Base-by-base conservation (phyloP, 2,329 filamentous ascomycete species). In the Talaromyces pinophilus region DNA sequence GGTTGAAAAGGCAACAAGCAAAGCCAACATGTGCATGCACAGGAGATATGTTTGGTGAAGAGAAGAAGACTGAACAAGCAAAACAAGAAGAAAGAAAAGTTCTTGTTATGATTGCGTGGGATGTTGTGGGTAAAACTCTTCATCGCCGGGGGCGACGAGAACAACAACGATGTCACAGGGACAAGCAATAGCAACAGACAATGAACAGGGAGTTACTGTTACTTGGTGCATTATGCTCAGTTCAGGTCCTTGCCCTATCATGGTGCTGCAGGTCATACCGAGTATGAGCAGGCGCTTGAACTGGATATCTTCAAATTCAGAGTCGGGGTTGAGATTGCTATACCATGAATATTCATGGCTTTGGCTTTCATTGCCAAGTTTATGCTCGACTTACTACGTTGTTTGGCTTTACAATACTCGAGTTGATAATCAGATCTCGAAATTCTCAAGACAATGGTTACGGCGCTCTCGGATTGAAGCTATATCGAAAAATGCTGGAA, bases 61-160 rank as follows among this genome's bases (percentile, higher is more conserved):
- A 25, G 13, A 19, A 40, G 17, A 3, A 28, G 28, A 17, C 40
- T 28, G 52, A 57, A 55, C 17, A 59, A 22, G n/a, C 7, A 59
- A 42, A 40, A 8, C 25, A 52, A 44, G 33, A 28, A 44, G 57
- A 59, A 46, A 19, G 13, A 60, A 60, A 30, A 60, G 38, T 19
- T 33, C 19, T 60, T 46, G 4, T 46, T 60, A 42, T 28, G n/a
- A 28, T 42, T 30, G 5, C 19, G 28, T 22, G 22, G 7, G 55
- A 42, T 59, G 57, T 46, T 44, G 38, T 44, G 57, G 15, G 10
- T 17, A 59, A 46, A 60, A 17, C 19, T 59, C 22, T 35, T 59
- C 52, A 64, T 64, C 62, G 62, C 62, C 52, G 62, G 62, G 62
- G 62, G 62, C 62, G 54, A 64, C 52, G 35, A 33, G 35, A 7